Conservation (phyloP, 345 rosid genomes). For the Aethionema arabicum region DNA sequence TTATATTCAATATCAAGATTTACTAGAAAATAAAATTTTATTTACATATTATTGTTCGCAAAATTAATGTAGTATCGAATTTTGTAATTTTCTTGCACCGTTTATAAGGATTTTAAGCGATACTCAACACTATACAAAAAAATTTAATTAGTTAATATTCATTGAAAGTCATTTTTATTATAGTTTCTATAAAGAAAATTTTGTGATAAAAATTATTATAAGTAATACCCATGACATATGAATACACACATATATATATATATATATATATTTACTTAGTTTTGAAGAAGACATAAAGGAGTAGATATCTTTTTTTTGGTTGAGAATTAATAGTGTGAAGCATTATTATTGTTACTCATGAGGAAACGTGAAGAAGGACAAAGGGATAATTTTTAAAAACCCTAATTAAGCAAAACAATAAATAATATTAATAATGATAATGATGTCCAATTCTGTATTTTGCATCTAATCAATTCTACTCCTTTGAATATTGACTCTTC, state of each 20-base stretch:
- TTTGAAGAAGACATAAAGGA: constrained; percentile 34
- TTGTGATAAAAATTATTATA: too few relatives aligned
- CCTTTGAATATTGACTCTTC: constrained; percentile 35
- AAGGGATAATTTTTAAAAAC: constrained; percentile 24
- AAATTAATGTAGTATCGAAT: too few relatives aligned
- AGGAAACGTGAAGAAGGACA: constrained; percentile 37
- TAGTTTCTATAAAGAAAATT: too few relatives aligned
- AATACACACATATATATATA: not conserved
- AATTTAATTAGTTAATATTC: too few relatives aligned
- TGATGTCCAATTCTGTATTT: constrained; percentile 30
- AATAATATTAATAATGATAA: not conserved
- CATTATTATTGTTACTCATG: constrained; percentile 40
- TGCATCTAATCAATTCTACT: constrained; percentile 35
- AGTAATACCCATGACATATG: not conserved
- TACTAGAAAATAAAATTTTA: too few relatives aligned
- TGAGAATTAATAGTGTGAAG: constrained; percentile 37
- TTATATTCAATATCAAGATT: too few relatives aligned
- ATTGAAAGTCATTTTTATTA: too few relatives aligned
- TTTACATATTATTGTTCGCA: too few relatives aligned
- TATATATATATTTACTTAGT: constrained; percentile 31
- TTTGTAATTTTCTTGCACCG: too few relatives aligned
- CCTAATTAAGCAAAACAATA: constrained; percentile 24
- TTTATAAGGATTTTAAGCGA: too few relatives aligned
- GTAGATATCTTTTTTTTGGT: constrained; percentile 13
- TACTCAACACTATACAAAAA: too few relatives aligned